Evolutionary conservation across 202 grass and related monocot species (phyloP).

Genomic region (Musa balbisiana): DNA sequence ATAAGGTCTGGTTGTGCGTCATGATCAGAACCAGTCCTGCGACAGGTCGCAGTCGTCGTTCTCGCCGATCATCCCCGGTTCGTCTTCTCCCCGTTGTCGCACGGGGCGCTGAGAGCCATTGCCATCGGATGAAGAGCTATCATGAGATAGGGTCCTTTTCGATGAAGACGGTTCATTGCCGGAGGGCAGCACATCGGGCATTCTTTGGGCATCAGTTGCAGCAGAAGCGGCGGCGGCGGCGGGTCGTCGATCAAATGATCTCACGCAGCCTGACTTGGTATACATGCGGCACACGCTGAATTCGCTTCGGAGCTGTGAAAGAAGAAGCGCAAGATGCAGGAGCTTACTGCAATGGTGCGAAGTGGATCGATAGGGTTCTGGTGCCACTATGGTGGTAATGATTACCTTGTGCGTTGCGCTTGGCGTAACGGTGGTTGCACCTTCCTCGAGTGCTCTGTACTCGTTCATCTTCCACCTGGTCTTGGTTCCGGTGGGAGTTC

Average conservation of each 20-base stretch:
- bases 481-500: conserved; percentile 2
- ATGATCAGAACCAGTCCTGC: neutral
- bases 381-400: no score
- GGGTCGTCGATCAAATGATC: conserved; percentile 11
- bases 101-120: neutral
- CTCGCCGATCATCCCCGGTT: neutral
- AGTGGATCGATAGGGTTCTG: no score
- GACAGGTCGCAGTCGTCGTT: neutral
- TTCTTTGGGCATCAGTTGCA: neutral
- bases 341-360: no score
- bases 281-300: conserved; percentile 17
- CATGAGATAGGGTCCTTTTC: neutral
- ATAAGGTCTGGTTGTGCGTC: no score
- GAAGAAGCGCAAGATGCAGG: no score
- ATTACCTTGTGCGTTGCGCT: neutral
- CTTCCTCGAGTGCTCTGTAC: neutral
- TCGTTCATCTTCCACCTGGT: conserved; percentile 26
- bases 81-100: neutral
- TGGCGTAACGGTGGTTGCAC: neutral
- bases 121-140: neutral
- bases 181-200: neutral
- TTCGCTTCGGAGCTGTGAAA: neutral
- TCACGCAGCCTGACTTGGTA: conserved; percentile 3
- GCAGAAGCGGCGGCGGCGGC: neutral
- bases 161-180: neutral